phyloP scores from a whole-genome alignment of 2,329 filamentous ascomycete species.

The Alternaria gaisen region DNA sequence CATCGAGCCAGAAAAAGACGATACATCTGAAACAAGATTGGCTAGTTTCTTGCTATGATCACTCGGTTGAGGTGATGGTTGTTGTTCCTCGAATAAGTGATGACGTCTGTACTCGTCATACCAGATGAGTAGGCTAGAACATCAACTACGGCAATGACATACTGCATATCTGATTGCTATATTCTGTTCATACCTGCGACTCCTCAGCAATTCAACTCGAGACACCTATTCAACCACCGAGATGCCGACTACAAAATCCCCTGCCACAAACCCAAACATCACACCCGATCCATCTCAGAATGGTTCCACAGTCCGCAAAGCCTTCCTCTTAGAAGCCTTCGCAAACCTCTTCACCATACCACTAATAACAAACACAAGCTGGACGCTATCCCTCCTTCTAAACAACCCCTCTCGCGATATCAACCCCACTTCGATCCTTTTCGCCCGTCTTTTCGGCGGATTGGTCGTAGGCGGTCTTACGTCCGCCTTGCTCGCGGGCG shows the following conservation, averaged over 20 bases:
- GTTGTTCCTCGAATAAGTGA: not conserved
- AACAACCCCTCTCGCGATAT: constrained; percentile 28
- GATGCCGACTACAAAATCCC: constrained; percentile 26
- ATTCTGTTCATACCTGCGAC: not conserved
- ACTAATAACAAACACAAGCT: constrained; percentile 34
- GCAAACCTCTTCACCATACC: constrained; percentile 40
- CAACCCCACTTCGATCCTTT: constrained; percentile 34
- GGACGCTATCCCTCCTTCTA: constrained; percentile 32
- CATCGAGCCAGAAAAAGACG: not conserved
- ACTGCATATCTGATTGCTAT: not conserved
- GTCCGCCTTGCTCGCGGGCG: constrained; percentile 32
- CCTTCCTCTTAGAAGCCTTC: constrained; percentile 38
- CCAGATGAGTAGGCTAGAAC: not conserved
- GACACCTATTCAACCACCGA: not conserved
- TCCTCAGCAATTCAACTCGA: not conserved
- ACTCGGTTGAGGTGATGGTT: not conserved
- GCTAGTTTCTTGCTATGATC: not conserved
- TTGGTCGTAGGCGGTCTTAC: constrained; percentile 36
- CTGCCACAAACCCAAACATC: constrained; percentile 31
- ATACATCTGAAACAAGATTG: not conserved
- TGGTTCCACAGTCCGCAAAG: constrained; percentile 36
- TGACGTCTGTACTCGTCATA: constrained; percentile 3
- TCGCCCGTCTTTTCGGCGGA: constrained; percentile 35
- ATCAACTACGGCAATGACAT: not conserved
- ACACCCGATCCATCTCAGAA: constrained; percentile 20